A percentile compares a stretch with the other conserved stretches of the same genome.
Evolutionary conservation across 306 rosid genomes (phyloP).

Genomic region (Dalbergia oliveri): DNA sequence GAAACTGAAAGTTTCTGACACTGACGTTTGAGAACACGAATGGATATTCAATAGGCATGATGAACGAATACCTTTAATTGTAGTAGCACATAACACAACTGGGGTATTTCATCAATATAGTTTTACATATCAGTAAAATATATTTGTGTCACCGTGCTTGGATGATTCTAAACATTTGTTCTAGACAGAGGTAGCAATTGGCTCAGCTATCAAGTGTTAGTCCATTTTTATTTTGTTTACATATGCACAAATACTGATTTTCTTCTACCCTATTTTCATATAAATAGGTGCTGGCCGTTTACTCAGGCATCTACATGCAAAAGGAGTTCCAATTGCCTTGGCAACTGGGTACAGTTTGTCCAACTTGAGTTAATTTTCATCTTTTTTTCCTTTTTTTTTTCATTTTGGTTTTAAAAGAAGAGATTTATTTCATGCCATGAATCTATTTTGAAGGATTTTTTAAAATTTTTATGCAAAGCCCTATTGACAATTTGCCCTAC

Average conservation of each 20-base stretch:
- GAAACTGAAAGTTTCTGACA: background rate
- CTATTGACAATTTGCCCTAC: slow-evolving; percentile 42
- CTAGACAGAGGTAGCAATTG: background rate
- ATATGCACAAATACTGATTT: slow-evolving; percentile 16
- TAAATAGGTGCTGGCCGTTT: slow-evolving; percentile 77
- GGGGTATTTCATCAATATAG: background rate
- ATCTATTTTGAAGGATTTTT: slow-evolving; percentile 27
- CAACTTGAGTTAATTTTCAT: slow-evolving; percentile 5
- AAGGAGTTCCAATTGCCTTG: slow-evolving; percentile 77
- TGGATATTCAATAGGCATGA: background rate
- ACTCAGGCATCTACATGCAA: slow-evolving; percentile 78
- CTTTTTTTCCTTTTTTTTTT: slow-evolving; percentile 11
- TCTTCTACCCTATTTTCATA: slow-evolving; percentile 24
- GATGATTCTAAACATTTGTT: background rate
- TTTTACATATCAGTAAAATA: background rate
- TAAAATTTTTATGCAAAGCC: slow-evolving; percentile 30
- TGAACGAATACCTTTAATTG: slow-evolving; percentile 15
- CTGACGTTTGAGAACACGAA: background rate
- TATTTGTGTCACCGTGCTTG: background rate
- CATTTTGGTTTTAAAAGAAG: slow-evolving; percentile 1
- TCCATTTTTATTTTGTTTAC: background rate
- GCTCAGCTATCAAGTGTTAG: slow-evolving; percentile 14
- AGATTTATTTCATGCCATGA: slow-evolving; percentile 25
- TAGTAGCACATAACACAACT: background rate
- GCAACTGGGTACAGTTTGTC: slow-evolving; percentile 77